These are phyloP conservation scores for Myriosclerotinia curreyana DNA, from an alignment of 2,329 filamentous ascomycete species.

Conservation along the genomic window DNA sequence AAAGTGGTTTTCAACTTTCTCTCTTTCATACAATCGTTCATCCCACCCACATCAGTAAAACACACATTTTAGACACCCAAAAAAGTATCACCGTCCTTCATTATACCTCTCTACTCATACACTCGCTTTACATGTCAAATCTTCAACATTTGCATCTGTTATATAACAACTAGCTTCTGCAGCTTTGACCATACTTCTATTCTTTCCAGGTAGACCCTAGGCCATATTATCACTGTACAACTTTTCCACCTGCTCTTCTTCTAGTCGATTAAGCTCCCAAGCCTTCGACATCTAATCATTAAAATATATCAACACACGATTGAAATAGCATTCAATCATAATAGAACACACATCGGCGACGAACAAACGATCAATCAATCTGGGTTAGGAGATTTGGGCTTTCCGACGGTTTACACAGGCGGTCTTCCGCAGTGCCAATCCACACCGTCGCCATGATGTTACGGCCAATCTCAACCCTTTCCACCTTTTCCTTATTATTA, in stretches of 20 bases:
- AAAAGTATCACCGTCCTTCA: slow-evolving; percentile 13
- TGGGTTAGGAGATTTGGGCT: slow-evolving; percentile 5
- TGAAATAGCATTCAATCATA: slow-evolving; percentile 4
- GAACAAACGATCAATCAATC: not conserved
- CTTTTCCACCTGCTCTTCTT: slow-evolving; percentile 10
- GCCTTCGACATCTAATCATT: slow-evolving; percentile 19
- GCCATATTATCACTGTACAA: slow-evolving; percentile 41
- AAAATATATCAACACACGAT: slow-evolving; percentile 12
- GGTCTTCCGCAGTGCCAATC: slow-evolving; percentile 20
- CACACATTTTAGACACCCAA: slow-evolving; percentile 9
- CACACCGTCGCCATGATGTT: slow-evolving; percentile 34
- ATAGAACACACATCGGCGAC: slow-evolving; percentile 4
- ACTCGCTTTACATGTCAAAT: not conserved
- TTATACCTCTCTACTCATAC: slow-evolving; percentile 10
- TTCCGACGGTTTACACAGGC: slow-evolving; percentile 11
- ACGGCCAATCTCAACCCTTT: slow-evolving; percentile 33
- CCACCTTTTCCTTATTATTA: slow-evolving; percentile 35
- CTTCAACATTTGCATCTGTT: not conserved
- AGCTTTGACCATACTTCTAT: slow-evolving; percentile 33
- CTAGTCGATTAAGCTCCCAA: slow-evolving; percentile 7
- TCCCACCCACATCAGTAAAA: not conserved
- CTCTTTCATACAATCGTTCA: slow-evolving; percentile 17
- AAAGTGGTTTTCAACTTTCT: slow-evolving; percentile 2
- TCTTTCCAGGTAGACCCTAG: slow-evolving; percentile 60
- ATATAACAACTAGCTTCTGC: slow-evolving; percentile 3